Evolutionary conservation across 129 eudicot species (phyloP).

Genomic region (Lactuca saligna): DNA sequence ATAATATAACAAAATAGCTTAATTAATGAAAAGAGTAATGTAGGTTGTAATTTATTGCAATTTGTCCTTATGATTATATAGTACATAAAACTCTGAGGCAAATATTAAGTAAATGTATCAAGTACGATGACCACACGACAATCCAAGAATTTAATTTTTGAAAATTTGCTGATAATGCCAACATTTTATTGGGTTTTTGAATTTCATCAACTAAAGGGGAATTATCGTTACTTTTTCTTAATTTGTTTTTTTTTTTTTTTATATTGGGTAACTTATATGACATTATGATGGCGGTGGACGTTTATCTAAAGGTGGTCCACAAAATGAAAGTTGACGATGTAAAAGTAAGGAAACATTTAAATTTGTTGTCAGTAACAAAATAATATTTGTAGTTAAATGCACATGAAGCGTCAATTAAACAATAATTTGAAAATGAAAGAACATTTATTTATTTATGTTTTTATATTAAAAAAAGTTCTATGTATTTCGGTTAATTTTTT

Average conservation of each 20-base stretch:
- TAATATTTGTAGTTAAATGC: background rate
- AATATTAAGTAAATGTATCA: background rate
- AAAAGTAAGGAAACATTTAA: slow-evolving; percentile 19
- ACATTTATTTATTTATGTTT: background rate
- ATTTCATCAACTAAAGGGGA: background rate
- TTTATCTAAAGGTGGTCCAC: slow-evolving; percentile 18
- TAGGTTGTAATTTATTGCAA: no score
- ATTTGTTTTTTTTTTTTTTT: slow-evolving; percentile 9
- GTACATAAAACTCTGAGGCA: background rate
- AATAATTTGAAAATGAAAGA: background rate
- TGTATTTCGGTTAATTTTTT: no score
- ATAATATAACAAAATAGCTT: no score
- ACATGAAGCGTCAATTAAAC: background rate
- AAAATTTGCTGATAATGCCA: background rate
- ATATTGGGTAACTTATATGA: slow-evolving; percentile 14
- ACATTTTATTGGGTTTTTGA: slow-evolving; percentile 12
- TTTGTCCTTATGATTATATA: no score
- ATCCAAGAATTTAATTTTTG: background rate
- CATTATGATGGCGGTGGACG: slow-evolving; percentile 35
- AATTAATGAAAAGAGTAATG: no score
- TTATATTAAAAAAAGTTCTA: no score
- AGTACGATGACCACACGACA: background rate
- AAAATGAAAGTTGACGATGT: slow-evolving; percentile 11
- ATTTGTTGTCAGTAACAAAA: slow-evolving; percentile 2
- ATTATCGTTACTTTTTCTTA: background rate